phyloP scores from a whole-genome alignment of 495 filamentous ascomycete species.

The Achaetomiella virescens region DNA sequence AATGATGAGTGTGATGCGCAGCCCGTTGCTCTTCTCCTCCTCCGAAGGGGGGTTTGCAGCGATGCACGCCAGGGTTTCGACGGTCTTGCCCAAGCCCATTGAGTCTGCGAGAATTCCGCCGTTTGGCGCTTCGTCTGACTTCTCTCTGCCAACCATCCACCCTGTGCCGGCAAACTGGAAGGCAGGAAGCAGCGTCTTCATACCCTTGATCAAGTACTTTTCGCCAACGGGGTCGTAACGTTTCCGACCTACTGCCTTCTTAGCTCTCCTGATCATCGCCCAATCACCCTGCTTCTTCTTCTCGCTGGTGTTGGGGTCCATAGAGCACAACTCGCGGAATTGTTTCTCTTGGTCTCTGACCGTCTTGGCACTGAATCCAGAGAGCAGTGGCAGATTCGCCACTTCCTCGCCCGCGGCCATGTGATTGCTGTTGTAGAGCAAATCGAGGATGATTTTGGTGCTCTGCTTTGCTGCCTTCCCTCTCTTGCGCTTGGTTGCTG shows the following conservation, averaged over 20 bases:
- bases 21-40: slow-evolving; percentile 15
- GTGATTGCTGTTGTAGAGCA: neutral
- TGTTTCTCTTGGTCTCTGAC: neutral
- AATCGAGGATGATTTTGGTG: neutral
- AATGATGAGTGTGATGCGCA: slow-evolving; percentile 51
- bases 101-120: slow-evolving; percentile 68
- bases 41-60: slow-evolving; percentile 41
- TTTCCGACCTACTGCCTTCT: neutral
- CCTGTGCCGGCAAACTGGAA: slow-evolving; percentile 27
- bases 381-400: neutral
- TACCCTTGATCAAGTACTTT: slow-evolving; percentile 19
- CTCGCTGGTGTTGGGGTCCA: neutral
- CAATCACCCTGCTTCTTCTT: neutral
- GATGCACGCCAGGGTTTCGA: slow-evolving; percentile 68
- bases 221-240: neutral
- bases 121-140: neutral
- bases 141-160: slow-evolving; percentile 29
- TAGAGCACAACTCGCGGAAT: neutral
- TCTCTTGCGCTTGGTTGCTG: no score
- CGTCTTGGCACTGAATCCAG: neutral
- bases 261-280: neutral
- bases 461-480: neutral
- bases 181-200: slow-evolving; percentile 20
- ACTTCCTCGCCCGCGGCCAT: neutral
- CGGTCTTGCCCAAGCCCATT: slow-evolving; percentile 71